Conservation (phyloP, 805 yeast species). For the Cyberlindnera saturnus region DNA sequence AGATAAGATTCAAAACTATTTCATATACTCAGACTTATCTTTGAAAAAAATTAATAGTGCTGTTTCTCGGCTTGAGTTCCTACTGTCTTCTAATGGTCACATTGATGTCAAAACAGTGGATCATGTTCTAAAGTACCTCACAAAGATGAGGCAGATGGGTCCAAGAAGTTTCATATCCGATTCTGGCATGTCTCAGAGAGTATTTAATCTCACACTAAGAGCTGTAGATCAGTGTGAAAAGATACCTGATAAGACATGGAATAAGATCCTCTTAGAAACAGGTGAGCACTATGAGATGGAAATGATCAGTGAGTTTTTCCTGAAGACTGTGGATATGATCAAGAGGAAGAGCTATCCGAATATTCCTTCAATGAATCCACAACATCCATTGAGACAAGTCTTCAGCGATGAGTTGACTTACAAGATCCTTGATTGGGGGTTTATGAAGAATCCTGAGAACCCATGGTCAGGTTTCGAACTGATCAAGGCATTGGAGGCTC, state of each 20-base stretch:
- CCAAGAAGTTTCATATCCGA: neutral
- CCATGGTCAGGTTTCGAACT: constrained; percentile 22
- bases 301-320: constrained; percentile 6
- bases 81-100: constrained; percentile 1
- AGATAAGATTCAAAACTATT: constrained; percentile 8
- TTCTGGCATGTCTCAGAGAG: constrained; percentile 2
- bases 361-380: constrained; percentile 6
- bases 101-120: constrained; percentile 10
- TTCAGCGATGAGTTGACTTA: constrained; percentile 13
- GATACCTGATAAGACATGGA: constrained; percentile 14
- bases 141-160: neutral
- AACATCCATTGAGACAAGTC: constrained; percentile 16
- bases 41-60: constrained; percentile 8
- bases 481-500: constrained; percentile 11
- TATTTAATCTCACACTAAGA: constrained; percentile 1
- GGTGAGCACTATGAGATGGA: constrained; percentile 10
- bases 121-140: constrained; percentile 3
- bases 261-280: constrained; percentile 7
- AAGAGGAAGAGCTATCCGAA: neutral
- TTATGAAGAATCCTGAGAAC: constrained; percentile 11
- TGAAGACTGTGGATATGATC: constrained; percentile 7
- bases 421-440: constrained; percentile 17
- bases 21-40: constrained; percentile 12
- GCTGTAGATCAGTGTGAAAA: constrained; percentile 4
- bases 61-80: constrained; percentile 2